Conservation (phyloP, 169 alveolate species). For the Plasmodium adleri region DNA sequence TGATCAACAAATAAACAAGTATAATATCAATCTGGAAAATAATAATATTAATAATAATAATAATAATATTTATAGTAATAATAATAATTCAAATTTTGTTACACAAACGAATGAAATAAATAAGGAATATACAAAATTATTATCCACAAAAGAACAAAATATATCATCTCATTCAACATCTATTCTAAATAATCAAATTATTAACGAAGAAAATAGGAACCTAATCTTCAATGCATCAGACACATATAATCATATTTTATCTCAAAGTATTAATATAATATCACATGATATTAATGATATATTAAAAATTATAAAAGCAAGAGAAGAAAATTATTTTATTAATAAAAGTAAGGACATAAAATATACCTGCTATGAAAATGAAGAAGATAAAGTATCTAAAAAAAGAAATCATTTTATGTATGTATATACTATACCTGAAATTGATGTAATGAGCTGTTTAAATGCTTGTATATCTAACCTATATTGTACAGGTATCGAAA, state of each 20-base stretch:
- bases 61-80: neutral
- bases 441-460: slow-evolving; percentile 69
- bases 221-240: no score
- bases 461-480: slow-evolving; percentile 78
- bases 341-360: slow-evolving; percentile 15
- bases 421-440: slow-evolving; percentile 62
- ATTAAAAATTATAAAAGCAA: slow-evolving; percentile 16
- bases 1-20: neutral
- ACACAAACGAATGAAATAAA: neutral
- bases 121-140: neutral
- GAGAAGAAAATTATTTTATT: slow-evolving; percentile 38
- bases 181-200: no score
- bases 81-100: neutral
- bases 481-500: slow-evolving; percentile 83
- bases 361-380: slow-evolving; percentile 28
- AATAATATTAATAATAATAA: neutral
- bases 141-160: neutral
- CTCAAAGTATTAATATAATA: slow-evolving; percentile 6
- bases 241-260: no score
- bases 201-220: no score
- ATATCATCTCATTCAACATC: neutral
- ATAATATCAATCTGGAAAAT: neutral
- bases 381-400: neutral
- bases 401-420: slow-evolving; percentile 22
- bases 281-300: neutral